A percentile compares a stretch with the other conserved stretches of the same genome.
Conservation (phyloP, 176 grass and related monocot genomes). For the Bonia amplexicaulis region DNA sequence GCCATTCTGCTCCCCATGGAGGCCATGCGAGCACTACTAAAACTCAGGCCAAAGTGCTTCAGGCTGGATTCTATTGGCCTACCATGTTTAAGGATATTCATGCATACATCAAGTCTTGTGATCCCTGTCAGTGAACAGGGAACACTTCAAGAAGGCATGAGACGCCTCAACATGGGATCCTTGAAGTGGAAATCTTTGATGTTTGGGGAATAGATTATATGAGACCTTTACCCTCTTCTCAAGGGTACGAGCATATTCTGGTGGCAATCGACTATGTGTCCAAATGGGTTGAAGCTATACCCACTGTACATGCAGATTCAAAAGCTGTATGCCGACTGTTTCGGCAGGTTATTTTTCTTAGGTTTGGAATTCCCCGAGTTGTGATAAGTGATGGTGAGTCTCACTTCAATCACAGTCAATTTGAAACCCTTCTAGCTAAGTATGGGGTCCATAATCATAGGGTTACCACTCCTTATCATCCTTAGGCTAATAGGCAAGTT, state of each 20-base stretch:
- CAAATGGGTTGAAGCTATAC: background rate
- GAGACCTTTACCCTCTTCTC: background rate
- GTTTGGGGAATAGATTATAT: background rate
- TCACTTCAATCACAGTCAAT: background rate
- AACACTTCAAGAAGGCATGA: background rate
- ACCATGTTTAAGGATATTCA: no score
- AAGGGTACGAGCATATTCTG: background rate
- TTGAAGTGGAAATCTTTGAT: background rate
- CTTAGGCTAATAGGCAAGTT: no score
- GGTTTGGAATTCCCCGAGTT: background rate
- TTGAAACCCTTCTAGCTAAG: no score
- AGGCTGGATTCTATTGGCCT: no score
- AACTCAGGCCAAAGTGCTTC: no score
- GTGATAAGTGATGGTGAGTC: background rate
- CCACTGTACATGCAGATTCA: background rate
- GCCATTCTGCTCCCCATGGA: no score
- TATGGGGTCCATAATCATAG: no score
- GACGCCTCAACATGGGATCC: background rate
- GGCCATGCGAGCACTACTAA: no score
- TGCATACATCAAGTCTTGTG: background rate
- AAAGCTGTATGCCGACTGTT: background rate
- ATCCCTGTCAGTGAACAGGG: background rate
- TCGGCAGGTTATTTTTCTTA: background rate
- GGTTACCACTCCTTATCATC: no score
- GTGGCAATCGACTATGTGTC: background rate